Conservation (phyloP, 352 stramenopile genomes). For the Phytophthora colocasiae region DNA sequence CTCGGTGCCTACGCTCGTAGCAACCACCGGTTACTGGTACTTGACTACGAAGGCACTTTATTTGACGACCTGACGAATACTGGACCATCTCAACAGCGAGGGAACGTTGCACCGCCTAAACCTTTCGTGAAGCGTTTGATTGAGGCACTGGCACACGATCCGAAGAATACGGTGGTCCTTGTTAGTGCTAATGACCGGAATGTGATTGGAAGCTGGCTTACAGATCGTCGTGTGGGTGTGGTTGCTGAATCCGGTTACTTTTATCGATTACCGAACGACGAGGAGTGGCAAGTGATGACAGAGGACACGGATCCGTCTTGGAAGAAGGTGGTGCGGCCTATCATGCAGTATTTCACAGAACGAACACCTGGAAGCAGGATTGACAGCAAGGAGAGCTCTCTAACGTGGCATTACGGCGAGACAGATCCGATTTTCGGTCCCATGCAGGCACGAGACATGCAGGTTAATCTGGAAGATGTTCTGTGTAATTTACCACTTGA, state of each 20-base stretch:
- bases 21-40: slow-evolving; percentile 69
- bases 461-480: slow-evolving; percentile 89
- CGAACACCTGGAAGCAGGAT: slow-evolving; percentile 75
- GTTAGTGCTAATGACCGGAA: slow-evolving; percentile 68
- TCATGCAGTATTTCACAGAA: slow-evolving; percentile 82
- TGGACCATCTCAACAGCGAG: slow-evolving; percentile 54
- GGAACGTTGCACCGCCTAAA: slow-evolving; percentile 62
- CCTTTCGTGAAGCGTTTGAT: slow-evolving; percentile 69
- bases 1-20: slow-evolving; percentile 69
- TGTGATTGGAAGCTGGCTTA: slow-evolving; percentile 83
- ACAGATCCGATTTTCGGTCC: slow-evolving; percentile 79
- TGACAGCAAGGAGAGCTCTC: slow-evolving; percentile 66
- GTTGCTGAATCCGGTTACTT: slow-evolving; percentile 72
- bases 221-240: slow-evolving; percentile 58
- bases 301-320: slow-evolving; percentile 69
- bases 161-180: slow-evolving; percentile 66
- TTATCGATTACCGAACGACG: slow-evolving; percentile 55
- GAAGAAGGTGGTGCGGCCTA: slow-evolving; percentile 76
- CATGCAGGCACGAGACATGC: slow-evolving; percentile 89
- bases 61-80: slow-evolving; percentile 48
- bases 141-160: slow-evolving; percentile 57
- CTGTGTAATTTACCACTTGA: slow-evolving; percentile 83
- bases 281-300: slow-evolving; percentile 67
- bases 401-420: slow-evolving; percentile 78
- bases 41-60: slow-evolving; percentile 85